Percentiles rank a stretch among this genome's conserved stretches.
These are phyloP conservation scores for Rhinocladiella mackenziei DNA, from an alignment of 2,329 filamentous ascomycete species.

Conservation along the genomic window DNA sequence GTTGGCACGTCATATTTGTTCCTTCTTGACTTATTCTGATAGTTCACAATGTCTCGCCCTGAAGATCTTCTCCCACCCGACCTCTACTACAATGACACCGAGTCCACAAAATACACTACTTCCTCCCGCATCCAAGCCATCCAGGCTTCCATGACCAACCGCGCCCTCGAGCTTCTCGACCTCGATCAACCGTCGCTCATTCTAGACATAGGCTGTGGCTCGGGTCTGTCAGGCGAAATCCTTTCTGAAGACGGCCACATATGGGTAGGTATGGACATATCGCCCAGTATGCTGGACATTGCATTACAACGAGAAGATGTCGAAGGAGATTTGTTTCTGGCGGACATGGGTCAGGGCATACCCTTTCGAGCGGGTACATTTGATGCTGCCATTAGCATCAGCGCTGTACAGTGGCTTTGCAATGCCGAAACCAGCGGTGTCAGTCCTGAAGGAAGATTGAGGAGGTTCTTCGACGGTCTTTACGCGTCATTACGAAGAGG, in stretches of 20 bases:
- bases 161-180: conserved; percentile 85
- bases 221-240: conserved; percentile 89
- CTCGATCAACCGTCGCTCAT: conserved; percentile 77
- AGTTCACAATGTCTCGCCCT: conserved; percentile 85
- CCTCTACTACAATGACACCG: conserved; percentile 93
- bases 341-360: conserved; percentile 91
- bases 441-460: conserved; percentile 69
- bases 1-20: too few species aligned
- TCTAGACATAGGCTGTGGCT: conserved; percentile 95
- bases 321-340: conserved; percentile 87
- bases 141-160: conserved; percentile 88
- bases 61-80: conserved; percentile 96
- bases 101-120: conserved; percentile 96
- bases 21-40: too few species aligned
- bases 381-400: conserved; percentile 92
- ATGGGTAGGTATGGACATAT: conserved; percentile 97
- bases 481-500: conserved; percentile 81
- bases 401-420: conserved; percentile 96
- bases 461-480: conserved; percentile 85
- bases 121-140: conserved; percentile 93
- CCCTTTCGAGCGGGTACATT: conserved; percentile 90
- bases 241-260: conserved; percentile 79
- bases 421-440: conserved; percentile 71
- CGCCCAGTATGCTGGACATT: conserved; percentile 92
- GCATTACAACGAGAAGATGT: conserved; percentile 80